Evolutionary conservation across 805 yeast species (phyloP).

Genomic region (Schwanniomyces vanrijiae): DNA sequence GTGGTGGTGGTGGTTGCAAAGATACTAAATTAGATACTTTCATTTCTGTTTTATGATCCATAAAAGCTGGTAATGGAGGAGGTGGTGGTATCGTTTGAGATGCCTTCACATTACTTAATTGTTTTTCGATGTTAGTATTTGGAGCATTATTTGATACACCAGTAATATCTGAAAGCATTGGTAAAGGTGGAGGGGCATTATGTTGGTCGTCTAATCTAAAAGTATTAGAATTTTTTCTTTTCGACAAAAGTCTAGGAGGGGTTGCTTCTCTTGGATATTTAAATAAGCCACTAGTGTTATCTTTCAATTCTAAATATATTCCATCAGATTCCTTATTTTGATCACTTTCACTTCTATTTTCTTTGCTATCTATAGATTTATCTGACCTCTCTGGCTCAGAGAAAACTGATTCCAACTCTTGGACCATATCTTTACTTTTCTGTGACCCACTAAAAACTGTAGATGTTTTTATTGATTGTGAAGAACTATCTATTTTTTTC

Average conservation of each 20-base stretch:
- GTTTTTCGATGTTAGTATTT: neutral
- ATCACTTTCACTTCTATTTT: conserved; percentile 1
- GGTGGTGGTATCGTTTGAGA: conserved; percentile 11
- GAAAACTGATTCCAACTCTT: conserved; percentile 14
- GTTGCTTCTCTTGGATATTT: neutral
- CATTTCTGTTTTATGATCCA: neutral
- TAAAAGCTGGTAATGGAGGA: conserved; percentile 14
- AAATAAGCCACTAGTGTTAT: neutral
- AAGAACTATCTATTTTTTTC: conserved; percentile 2
- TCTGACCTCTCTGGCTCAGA: conserved; percentile 2
- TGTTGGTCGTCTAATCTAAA: neutral
- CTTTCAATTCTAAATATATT: neutral
- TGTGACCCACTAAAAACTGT: neutral
- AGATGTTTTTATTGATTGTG: neutral
- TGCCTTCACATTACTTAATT: neutral
- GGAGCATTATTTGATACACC: neutral
- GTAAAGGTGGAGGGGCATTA: conserved; percentile 1
- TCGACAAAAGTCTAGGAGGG: neutral
- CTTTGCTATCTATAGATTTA: neutral
- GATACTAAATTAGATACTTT: neutral
- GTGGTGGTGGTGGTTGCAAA: conserved; percentile 15
- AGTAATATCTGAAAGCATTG: neutral
- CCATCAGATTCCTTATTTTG: conserved; percentile 2
- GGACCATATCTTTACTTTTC: conserved; percentile 9
- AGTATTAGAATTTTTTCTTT: neutral